These are phyloP conservation scores for Neopestalotiopsis clavispora DNA, from an alignment of 2,329 filamentous ascomycete genomes.

Conservation along the genomic window DNA sequence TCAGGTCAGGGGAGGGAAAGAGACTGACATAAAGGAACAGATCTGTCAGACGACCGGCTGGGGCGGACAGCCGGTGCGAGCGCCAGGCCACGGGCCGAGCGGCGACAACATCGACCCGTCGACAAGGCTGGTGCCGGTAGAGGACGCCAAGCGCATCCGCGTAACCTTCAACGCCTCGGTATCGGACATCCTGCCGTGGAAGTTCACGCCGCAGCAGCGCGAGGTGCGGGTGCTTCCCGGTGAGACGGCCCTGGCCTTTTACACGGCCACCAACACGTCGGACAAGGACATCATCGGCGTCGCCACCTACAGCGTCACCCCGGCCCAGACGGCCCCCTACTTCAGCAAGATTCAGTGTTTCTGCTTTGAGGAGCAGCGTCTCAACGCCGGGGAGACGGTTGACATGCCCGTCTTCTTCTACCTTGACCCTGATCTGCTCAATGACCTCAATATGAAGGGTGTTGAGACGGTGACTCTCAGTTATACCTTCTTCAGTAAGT, in stretches of 20 bases:
- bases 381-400: slow-evolving; percentile 94
- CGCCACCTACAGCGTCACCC: slow-evolving; percentile 96
- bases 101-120: slow-evolving; percentile 65
- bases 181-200: slow-evolving; percentile 95
- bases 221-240: slow-evolving; percentile 95
- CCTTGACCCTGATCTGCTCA: slow-evolving; percentile 92
- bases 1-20: not conserved
- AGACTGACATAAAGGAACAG: slow-evolving; percentile 43
- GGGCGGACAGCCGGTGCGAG: slow-evolving; percentile 91
- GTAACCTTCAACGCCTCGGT: slow-evolving; percentile 97
- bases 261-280: slow-evolving; percentile 92
- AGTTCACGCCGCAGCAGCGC: slow-evolving; percentile 94
- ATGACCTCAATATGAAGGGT: slow-evolving; percentile 89
- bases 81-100: slow-evolving; percentile 63
- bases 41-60: slow-evolving; percentile 88
- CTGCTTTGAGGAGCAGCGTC: slow-evolving; percentile 95
- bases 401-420: slow-evolving; percentile 99
- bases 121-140: slow-evolving; percentile 79
- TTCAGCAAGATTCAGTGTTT: slow-evolving; percentile 99
- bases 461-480: slow-evolving; percentile 95
- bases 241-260: slow-evolving; percentile 96
- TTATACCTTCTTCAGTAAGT: slow-evolving; percentile 98
- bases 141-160: slow-evolving; percentile 80
- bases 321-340: slow-evolving; percentile 93
- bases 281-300: slow-evolving; percentile 96